Evolutionary conservation across 768 basidiomycete genomes (phyloP).

Genomic region (Cyclocybe cylindracea): DNA sequence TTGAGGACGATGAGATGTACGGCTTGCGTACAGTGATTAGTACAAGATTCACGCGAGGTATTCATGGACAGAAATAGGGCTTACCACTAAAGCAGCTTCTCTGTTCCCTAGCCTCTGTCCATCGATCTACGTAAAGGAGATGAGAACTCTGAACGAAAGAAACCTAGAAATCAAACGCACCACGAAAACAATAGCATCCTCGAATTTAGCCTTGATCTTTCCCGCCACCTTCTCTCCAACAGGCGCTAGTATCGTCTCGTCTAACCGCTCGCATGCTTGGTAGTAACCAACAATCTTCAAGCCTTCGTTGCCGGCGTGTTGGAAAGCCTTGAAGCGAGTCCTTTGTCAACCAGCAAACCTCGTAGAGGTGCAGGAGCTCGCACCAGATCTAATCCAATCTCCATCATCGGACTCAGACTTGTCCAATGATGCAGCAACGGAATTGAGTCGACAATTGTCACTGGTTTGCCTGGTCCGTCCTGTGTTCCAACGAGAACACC

Average conservation of each 20-base stretch:
- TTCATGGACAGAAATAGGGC: conserved; percentile 21
- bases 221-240: conserved; percentile 65
- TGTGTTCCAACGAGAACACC: conserved; percentile 73
- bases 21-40: conserved; percentile 38
- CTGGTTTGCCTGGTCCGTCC: conserved; percentile 24
- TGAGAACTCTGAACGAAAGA: neutral
- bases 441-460: conserved; percentile 63
- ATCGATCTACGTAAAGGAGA: conserved; percentile 48
- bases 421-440: conserved; percentile 88
- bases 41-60: neutral
- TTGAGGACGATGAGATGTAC: conserved; percentile 42
- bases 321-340: conserved; percentile 45
- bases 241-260: conserved; percentile 60
- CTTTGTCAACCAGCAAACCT: neutral
- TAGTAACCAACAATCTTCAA: conserved; percentile 72
- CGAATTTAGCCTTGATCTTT: conserved; percentile 54
- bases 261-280: conserved; percentile 67
- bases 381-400: conserved; percentile 79
- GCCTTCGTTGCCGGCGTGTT: conserved; percentile 55
- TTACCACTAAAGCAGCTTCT: conserved; percentile 58
- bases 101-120: conserved; percentile 55
- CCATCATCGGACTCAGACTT: conserved; percentile 82
- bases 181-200: conserved; percentile 67
- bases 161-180: conserved; percentile 39
- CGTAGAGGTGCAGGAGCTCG: conserved; percentile 19